Evolutionary conservation across 495 filamentous ascomycete species (phyloP), one percentile per base, ranked within the genome.

Genomic region (Neurospora sublineolata): DNA sequence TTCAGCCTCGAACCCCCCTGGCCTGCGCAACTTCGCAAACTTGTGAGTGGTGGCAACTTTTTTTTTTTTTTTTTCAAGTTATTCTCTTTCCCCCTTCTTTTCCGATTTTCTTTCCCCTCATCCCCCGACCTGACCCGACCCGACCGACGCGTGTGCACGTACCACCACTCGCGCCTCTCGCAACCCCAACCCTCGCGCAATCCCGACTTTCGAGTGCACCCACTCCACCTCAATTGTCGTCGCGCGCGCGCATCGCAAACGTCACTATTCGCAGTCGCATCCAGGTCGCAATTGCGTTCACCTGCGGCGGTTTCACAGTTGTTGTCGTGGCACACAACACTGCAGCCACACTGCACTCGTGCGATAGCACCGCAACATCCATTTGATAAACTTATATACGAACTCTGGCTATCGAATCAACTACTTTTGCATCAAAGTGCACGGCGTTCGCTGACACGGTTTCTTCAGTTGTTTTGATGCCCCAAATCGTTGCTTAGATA

Each of bases 91-190:
- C 14, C 14, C 37, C 42, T 67, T 38, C 60, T 74, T 72, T 74
- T 74, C 71, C 52, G 70, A 70, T 73, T 74, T 69, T 72, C 52
- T 69, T 42, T 58, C 72, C 73, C 72, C 70, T 73, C 72, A 72
- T 72, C 73, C 64, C 38, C 68, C 41, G 36, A 37, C 67, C 68
- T 33, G 37, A 40, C 18, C 68, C 37, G 39, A 23, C 20, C 52
- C 41, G 30, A 60, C 38, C 75, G 72, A 76, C 79, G 79, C 77
- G 79, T 76, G 78, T 70, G 78, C 78, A 80, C 78, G 78, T 77
- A 68, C 77, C 77, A 37, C 71, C 71, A 58, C 74, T 69, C 52
- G 52, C 52, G 67, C 73, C 71, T 64, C 44, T 58, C 69, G 68
- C 37, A 70, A 67, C 44, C 69, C 74, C 68, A 70, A 72, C 52